Base-by-base conservation (phyloP, 139 green algal genomes). In the Chlamydomonas eustigma region DNA sequence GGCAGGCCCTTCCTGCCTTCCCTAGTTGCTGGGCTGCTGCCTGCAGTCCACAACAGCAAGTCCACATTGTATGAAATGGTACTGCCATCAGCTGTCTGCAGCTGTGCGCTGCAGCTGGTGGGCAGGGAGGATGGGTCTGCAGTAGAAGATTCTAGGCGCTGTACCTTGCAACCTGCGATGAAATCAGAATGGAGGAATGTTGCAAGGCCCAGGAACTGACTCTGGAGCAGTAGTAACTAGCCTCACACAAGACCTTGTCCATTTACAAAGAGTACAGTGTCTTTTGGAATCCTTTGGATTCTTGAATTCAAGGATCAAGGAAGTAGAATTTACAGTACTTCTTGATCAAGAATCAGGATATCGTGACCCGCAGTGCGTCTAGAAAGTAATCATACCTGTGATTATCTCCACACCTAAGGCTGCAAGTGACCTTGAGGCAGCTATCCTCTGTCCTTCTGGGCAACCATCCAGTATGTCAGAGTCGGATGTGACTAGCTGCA, bases 31-130 rank as follows among this genome's bases (percentile, higher is more conserved):
- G 92, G 90, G 0, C 63, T 76, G 52, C 74, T 80, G n/a, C 94
- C 93, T 4, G 92, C 94, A 22, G 92, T 96, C 94, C 94, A 98
- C 38, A 97, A 25, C 64, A 97, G 89, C 63, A 96, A 64, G 79
- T 96, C 93, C 0, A 84, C 88, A 30, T 85, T 74, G 39, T 35
- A 4, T 4, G 52, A 22, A 68, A 35, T 28, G n/a, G 12, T 31
- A 28, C 37, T 75, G 34, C 68, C 68, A 58, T 75, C 68, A 33
- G 68, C 12, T 25, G 35, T 36, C 37, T 63, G 68, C 68, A 75
- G 32, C 30, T 75, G 25, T 5, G 37, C 68, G 30, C 8, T 63
- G 68, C 37, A 75, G 39, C 68, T 73, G 30, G 65, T 73, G 34
- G 65, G 65, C 24, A 44, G 65, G 5, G 6, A 22, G 4, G 8